Evolutionary conservation across 805 yeast species (phyloP).

Genomic region (Saccharomycopsis fodiens): DNA sequence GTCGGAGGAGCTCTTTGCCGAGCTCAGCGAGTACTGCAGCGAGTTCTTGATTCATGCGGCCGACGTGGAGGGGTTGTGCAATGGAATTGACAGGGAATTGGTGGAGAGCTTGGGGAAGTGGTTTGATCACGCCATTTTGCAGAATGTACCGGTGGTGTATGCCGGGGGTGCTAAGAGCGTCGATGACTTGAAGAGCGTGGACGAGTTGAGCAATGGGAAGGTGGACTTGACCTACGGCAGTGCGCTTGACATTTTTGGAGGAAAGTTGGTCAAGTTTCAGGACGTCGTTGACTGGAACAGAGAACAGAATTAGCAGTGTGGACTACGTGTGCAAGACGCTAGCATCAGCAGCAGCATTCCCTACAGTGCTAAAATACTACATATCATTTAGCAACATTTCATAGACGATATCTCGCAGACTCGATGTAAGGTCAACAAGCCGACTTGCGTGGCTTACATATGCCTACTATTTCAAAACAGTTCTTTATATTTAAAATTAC

Average conservation of each 20-base stretch:
- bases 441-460: too few relatives aligned
- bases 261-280: conserved; percentile 62
- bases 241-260: conserved; percentile 93
- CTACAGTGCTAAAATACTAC: too few relatives aligned
- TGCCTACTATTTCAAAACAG: too few relatives aligned
- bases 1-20: conserved; percentile 41
- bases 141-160: conserved; percentile 64
- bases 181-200: conserved; percentile 60
- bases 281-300: conserved; percentile 75
- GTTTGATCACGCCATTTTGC: conserved; percentile 33
- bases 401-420: too few relatives aligned
- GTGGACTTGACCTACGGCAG: conserved; percentile 93
- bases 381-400: too few relatives aligned
- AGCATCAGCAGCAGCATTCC: too few relatives aligned
- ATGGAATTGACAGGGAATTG: conserved; percentile 80
- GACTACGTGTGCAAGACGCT: too few relatives aligned
- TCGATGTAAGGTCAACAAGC: too few relatives aligned
- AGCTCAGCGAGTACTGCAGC: conserved; percentile 58
- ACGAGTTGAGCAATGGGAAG: conserved; percentile 61
- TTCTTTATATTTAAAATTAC: too few relatives aligned
- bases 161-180: conserved; percentile 93
- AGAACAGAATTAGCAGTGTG: conserved; percentile 1
- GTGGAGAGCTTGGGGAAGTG: conserved; percentile 71
- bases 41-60: conserved; percentile 97
- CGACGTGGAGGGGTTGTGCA: conserved; percentile 94